Base-by-base conservation (phyloP, 208 protist species). In the Acanthamoeba sp. region DNA sequence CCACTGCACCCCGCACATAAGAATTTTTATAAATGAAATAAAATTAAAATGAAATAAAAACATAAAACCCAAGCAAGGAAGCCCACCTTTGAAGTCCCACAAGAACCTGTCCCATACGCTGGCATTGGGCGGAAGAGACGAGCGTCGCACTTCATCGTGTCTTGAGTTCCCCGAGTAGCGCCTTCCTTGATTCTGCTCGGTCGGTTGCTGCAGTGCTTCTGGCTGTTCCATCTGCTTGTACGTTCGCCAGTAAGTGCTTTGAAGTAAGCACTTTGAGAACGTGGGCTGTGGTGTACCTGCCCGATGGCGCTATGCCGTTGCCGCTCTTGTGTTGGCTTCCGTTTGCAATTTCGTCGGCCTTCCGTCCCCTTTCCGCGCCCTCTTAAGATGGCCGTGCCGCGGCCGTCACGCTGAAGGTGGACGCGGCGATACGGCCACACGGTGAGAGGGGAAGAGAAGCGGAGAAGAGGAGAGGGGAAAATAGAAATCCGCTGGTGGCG, bases 31-130 rank as follows among this genome's bases (percentile, higher is more conserved):
- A 40, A 40, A 38, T 0, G n/a, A 22, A 16, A 40, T 7, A 76
- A 29, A 40, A 24, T 10, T 6, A 76, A n/a, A 4, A 76, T 1
- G 52, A 22, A 14, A 20, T 7, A 50, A 59, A 20, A n/a, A 20
- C 12, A 22, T 27, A 59, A 27, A 59, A 22, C 10, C 18, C 18
- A 14, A 59, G 52, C 52, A 24, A 57, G 16, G 16, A 22, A 24
- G 22, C 1, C 52, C 3, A 80, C 71, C 36, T 29, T 48, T 80
- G 40, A 80, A 48, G 71, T 80, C 71, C 71, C 71, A 80, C 71
- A 80, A 5, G 36, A 48, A 80, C 16, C 36, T 4, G 71, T 80
- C 71, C 71, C 71, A 80, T 10, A 80, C 38, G 71, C 40, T 80
- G 18, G 71, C 71, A 18, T 80, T 48, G 32, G 71, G 27, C 1